These are phyloP conservation scores for Blakeslea trispora DNA, from an alignment of 371 early-diverging fungal genomes.

Conservation along the genomic window DNA sequence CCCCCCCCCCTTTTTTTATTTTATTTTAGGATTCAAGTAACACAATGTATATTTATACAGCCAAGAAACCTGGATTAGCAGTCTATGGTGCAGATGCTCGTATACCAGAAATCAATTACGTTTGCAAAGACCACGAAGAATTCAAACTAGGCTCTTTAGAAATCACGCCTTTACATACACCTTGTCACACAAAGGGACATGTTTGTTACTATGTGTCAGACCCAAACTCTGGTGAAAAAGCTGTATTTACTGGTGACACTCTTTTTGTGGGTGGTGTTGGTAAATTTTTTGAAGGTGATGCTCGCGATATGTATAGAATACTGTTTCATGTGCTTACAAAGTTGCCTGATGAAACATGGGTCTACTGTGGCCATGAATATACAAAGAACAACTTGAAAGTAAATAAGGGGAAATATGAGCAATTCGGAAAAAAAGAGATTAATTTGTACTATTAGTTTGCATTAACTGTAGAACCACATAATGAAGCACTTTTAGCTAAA, in stretches of 20 bases:
- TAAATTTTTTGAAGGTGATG: slow-evolving; percentile 92
- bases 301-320: slow-evolving; percentile 81
- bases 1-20: no score
- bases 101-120: slow-evolving; percentile 81
- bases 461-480: slow-evolving; percentile 49
- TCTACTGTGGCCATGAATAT: slow-evolving; percentile 77
- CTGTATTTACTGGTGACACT: slow-evolving; percentile 54
- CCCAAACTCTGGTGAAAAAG: slow-evolving; percentile 42
- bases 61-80: slow-evolving; percentile 66
- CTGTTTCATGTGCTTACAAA: slow-evolving; percentile 70
- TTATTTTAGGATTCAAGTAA: slow-evolving; percentile 30
- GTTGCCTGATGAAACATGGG: slow-evolving; percentile 85
- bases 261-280: slow-evolving; percentile 76
- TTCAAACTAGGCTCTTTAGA: slow-evolving; percentile 75
- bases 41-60: slow-evolving; percentile 22
- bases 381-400: slow-evolving; percentile 44
- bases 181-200: slow-evolving; percentile 90
- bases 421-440: no score
- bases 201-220: slow-evolving; percentile 83
- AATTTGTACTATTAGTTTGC: no score
- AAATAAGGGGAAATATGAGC: background rate
- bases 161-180: slow-evolving; percentile 71
- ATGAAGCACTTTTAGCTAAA: slow-evolving; percentile 54
- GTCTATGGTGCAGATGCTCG: slow-evolving; percentile 89
- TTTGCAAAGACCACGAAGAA: slow-evolving; percentile 72